Evolutionary conservation across 768 basidiomycete species (phyloP).

Genomic region (Flagelloscypha sp.): DNA sequence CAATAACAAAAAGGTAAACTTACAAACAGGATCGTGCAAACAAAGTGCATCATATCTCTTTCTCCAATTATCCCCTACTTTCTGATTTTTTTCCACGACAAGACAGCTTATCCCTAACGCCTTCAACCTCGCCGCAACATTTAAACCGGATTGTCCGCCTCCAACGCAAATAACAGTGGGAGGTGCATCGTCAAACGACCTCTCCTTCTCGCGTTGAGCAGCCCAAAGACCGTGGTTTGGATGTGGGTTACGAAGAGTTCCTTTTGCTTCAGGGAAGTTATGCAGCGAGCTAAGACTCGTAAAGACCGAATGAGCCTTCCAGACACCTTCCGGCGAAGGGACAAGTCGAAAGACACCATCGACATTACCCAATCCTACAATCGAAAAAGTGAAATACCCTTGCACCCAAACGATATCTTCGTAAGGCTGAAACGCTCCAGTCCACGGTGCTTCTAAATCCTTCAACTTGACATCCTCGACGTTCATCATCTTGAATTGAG

Average conservation of each 20-base stretch:
- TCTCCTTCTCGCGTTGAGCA: slow-evolving; percentile 28
- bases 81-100: slow-evolving; percentile 45
- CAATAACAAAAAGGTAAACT: slow-evolving; percentile 11
- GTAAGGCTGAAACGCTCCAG: slow-evolving; percentile 30
- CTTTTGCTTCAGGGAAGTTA: slow-evolving; percentile 32
- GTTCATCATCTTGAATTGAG: slow-evolving; percentile 23
- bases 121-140: slow-evolving; percentile 48
- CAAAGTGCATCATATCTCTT: slow-evolving; percentile 51
- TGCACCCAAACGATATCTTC: slow-evolving; percentile 53
- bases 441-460: slow-evolving; percentile 17
- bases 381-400: slow-evolving; percentile 49
- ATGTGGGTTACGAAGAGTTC: slow-evolving; percentile 26
- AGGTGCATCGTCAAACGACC: slow-evolving; percentile 35
- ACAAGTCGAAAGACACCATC: slow-evolving; percentile 52
- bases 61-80: slow-evolving; percentile 53
- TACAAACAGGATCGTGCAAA: slow-evolving; percentile 44
- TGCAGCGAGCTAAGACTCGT: slow-evolving; percentile 44
- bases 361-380: slow-evolving; percentile 39
- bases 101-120: slow-evolving; percentile 38
- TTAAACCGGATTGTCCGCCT: slow-evolving; percentile 49
- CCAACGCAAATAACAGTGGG: slow-evolving; percentile 53
- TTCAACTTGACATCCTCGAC: slow-evolving; percentile 17
- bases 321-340: slow-evolving; percentile 32
- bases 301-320: slow-evolving; percentile 48
- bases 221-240: slow-evolving; percentile 46